These are phyloP conservation scores for Boletus subparvulus DNA, from an alignment of 768 basidiomycete genomes.

Conservation along the genomic window DNA sequence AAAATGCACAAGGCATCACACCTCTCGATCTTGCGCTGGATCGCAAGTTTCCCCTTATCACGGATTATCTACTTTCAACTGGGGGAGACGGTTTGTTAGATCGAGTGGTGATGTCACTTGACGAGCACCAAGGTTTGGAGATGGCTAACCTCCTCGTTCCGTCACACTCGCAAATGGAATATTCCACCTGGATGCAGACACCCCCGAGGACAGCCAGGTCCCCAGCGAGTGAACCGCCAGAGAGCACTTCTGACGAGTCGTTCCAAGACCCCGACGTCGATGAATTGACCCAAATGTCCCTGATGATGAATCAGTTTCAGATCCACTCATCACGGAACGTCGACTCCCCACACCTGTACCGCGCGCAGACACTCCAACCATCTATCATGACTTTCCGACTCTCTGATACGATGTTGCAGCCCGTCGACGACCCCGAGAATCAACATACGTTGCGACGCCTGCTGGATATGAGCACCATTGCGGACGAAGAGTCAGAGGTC, in stretches of 20 bases:
- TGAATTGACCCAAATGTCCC: slow-evolving; percentile 28
- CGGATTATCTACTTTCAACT: too few species aligned
- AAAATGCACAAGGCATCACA: too few species aligned
- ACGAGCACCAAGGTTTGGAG: not conserved
- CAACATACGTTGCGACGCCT: slow-evolving; percentile 18
- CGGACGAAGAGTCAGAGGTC: slow-evolving; percentile 14
- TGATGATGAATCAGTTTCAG: slow-evolving; percentile 34
- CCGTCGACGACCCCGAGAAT: slow-evolving; percentile 30
- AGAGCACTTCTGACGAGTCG: slow-evolving; percentile 31
- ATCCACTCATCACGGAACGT: slow-evolving; percentile 17
- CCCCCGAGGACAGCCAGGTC: slow-evolving; percentile 19
- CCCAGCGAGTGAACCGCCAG: slow-evolving; percentile 30
- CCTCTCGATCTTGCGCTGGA: too few species aligned
- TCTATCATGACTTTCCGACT: slow-evolving; percentile 34
- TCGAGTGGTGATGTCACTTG: not conserved
- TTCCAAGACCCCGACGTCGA: slow-evolving; percentile 30
- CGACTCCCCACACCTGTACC: slow-evolving; percentile 6
- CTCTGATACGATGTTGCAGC: slow-evolving; percentile 23
- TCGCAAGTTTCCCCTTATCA: too few species aligned
- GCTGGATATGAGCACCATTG: slow-evolving; percentile 16
- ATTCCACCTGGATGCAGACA: slow-evolving; percentile 16
- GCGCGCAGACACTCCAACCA: slow-evolving; percentile 20
- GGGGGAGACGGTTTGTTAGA: not conserved
- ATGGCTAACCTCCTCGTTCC: not conserved
- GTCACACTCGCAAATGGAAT: slow-evolving; percentile 10